Evolutionary conservation across 768 basidiomycete genomes (phyloP), one percentile per base, ranked within the genome.

Genomic region (Phlebiopsis gigantea): DNA sequence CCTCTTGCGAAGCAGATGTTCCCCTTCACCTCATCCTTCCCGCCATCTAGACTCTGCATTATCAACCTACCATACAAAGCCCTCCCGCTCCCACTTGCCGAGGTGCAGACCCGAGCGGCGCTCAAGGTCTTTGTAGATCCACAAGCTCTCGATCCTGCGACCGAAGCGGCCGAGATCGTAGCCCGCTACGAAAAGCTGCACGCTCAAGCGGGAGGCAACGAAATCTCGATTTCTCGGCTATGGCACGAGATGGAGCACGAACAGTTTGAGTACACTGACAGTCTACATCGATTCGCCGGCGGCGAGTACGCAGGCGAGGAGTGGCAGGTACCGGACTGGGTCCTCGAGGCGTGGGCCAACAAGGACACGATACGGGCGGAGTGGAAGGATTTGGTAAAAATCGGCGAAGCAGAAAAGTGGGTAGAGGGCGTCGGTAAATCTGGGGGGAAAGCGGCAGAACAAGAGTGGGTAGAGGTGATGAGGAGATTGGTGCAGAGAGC

Each of bases 1-100:
- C 90, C 91, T 2, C 80, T 93, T 17, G 83, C 81, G 17, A 77
- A 76, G 61, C 81, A 90, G 55, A 57, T 92, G 7, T 88, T 90
- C 63, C 90, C 90, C 0, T 61, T 91, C 17, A 77, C 75, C 43
- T 57, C 62, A 31, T 56, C 62, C 45, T 77, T 73, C 64, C 84
- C 76, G 1, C 72, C 76, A 1, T 65, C 75, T 0, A 78, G 78
- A 4, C 64, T 90, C 41, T 86, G 82, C 8, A 90, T 93, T 68
- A 6, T 51, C 14, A 19, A 25, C 15, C 28, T 91, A 10, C 75
- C 75, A 1, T 66, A 75, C 25, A 72, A 74, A 30, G 82, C 90
- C 22, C 78, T 78, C 0, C 93, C 93, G 2, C 79, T 95, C 92
- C 90, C 1, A 65, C 93, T 0, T 75, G 86, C 34, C 47, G 91